These are phyloP conservation scores for Aspergillus conjunctus DNA, from an alignment of 495 filamentous ascomycete genomes.

Conservation along the genomic window DNA sequence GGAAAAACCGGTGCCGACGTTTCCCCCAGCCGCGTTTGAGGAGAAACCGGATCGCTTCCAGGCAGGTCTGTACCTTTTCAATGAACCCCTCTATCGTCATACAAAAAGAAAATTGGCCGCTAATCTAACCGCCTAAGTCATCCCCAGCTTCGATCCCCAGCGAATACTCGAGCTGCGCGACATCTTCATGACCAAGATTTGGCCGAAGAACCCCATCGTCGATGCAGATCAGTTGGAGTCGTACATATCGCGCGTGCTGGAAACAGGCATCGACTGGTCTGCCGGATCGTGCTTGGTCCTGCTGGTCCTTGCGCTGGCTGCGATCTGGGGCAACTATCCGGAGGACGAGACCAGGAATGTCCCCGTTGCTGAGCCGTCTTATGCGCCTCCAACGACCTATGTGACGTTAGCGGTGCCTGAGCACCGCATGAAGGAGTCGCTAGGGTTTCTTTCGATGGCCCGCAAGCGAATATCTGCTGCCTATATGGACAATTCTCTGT, in stretches of 20 bases:
- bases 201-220: conserved; percentile 36
- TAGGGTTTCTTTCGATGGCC: conserved; percentile 38
- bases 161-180: conserved; percentile 32
- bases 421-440: conserved; percentile 30
- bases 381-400: conserved; percentile 24
- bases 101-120: neutral
- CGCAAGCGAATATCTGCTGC: conserved; percentile 37
- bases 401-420: conserved; percentile 28
- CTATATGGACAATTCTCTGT: conserved; percentile 35
- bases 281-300: conserved; percentile 37
- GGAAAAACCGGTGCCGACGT: conserved; percentile 32
- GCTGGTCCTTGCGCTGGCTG: conserved; percentile 40
- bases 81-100: neutral
- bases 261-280: conserved; percentile 38
- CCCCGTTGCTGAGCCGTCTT: conserved; percentile 22
- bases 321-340: conserved; percentile 39
- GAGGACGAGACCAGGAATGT: conserved; percentile 33
- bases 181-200: conserved; percentile 34
- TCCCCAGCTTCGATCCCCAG: conserved; percentile 27
- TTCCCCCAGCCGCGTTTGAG: conserved; percentile 30
- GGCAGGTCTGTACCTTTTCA: conserved; percentile 20
- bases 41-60: conserved; percentile 33
- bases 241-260: conserved; percentile 29
- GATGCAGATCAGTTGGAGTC: conserved; percentile 30
- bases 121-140: conserved; percentile 10